phyloP scores from a whole-genome alignment of 306 rosid genomes.

The Arachis stenosperma region DNA sequence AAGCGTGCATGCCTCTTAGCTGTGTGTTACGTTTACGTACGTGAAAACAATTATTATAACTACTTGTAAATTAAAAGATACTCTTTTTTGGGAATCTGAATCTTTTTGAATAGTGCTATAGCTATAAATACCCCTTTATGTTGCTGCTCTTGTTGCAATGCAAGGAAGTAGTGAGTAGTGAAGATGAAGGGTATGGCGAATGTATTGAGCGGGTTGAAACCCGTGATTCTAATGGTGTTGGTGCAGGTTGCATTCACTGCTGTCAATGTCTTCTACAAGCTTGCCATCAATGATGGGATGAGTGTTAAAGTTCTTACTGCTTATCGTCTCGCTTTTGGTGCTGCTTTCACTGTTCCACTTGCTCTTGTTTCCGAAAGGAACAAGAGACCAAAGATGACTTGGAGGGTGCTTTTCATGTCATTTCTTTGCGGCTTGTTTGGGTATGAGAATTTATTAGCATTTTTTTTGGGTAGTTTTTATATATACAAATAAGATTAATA shows the following conservation, averaged over 20 bases:
- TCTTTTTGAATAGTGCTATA: background rate
- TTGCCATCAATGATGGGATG: conserved; percentile 75
- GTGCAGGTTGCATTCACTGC: conserved; percentile 59
- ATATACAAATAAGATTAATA: too few relatives aligned
- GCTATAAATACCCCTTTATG: background rate
- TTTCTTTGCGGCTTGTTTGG: conserved; percentile 66
- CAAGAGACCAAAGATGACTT: conserved; percentile 52
- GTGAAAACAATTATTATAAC: too few relatives aligned
- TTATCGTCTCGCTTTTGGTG: conserved; percentile 64
- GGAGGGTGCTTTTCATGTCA: conserved; percentile 54
- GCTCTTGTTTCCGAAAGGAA: conserved; percentile 62
- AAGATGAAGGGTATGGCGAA: conserved; percentile 21
- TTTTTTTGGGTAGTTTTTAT: too few relatives aligned
- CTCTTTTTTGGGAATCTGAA: background rate
- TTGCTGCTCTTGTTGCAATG: too few relatives aligned
- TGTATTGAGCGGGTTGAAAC: conserved; percentile 38
- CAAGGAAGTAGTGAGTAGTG: background rate
- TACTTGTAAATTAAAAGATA: background rate
- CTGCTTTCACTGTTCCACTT: conserved; percentile 64
- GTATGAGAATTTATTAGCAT: conserved; percentile 31
- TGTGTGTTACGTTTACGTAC: too few relatives aligned
- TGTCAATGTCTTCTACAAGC: conserved; percentile 64
- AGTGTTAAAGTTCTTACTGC: conserved; percentile 60
- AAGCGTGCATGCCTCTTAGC: conserved; percentile 1
- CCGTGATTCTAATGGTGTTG: conserved; percentile 46